Evolutionary conservation across 345 rosid species (phyloP).

Genomic region (Reutealis trisperma): DNA sequence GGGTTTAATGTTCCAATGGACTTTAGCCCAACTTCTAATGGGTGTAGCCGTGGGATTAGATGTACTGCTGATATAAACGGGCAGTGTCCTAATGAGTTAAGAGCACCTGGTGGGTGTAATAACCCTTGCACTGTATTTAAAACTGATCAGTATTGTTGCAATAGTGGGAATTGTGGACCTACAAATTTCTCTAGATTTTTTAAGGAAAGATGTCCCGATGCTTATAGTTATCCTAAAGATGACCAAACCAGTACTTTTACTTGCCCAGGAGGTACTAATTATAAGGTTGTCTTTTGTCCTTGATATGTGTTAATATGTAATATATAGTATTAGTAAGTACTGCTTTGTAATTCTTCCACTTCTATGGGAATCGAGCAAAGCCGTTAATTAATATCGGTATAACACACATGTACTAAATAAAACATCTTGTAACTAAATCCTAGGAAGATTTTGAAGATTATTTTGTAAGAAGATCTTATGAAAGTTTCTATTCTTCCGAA

Average conservation of each 20-base stretch:
- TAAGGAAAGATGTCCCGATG: slow-evolving; percentile 29
- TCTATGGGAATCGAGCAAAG: no score
- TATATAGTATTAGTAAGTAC: not conserved
- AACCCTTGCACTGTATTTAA: slow-evolving; percentile 56
- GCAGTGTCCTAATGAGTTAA: slow-evolving; percentile 52
- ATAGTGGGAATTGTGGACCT: slow-evolving; percentile 21
- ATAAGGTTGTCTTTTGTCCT: slow-evolving; percentile 38
- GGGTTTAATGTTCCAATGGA: slow-evolving; percentile 57
- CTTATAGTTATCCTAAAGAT: slow-evolving; percentile 36
- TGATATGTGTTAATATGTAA: not conserved
- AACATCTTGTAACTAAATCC: no score
- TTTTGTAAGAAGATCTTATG: no score
- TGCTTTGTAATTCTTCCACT: no score
- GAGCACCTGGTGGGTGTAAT: slow-evolving; percentile 33
- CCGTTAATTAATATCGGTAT: no score
- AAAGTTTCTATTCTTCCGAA: no score
- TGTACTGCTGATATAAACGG: slow-evolving; percentile 57
- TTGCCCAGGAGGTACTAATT: slow-evolving; percentile 35
- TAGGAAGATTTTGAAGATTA: no score
- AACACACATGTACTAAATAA: no score
- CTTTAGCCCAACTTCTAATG: slow-evolving; percentile 43
- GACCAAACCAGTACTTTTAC: slow-evolving; percentile 38
- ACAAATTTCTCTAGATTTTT: slow-evolving; percentile 27
- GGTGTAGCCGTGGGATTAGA: slow-evolving; percentile 39
- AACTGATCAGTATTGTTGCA: slow-evolving; percentile 54